These are phyloP conservation scores for Fusarium sp. DNA, from an alignment of 2,329 filamentous ascomycete species.

Conservation along the genomic window DNA sequence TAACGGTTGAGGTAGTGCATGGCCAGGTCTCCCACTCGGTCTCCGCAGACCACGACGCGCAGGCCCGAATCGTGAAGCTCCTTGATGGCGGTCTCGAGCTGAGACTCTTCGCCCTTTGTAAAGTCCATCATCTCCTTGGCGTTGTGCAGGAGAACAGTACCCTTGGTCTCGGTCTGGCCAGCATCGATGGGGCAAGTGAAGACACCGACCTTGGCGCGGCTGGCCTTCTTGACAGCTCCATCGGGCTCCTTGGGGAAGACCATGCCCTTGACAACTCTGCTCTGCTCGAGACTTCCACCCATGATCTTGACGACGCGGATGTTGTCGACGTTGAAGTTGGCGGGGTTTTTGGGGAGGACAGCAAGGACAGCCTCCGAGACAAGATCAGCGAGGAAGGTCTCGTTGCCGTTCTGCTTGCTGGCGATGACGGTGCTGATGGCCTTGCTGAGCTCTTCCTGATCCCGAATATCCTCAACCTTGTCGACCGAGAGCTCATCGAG, in stretches of 20 bases:
- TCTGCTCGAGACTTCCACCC: slow-evolving; percentile 95
- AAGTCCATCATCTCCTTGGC: slow-evolving; percentile 99
- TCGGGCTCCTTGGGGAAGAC: slow-evolving; percentile 97
- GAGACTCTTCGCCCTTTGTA: slow-evolving; percentile 94
- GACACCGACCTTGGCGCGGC: slow-evolving; percentile 94
- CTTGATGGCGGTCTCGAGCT: slow-evolving; percentile 92
- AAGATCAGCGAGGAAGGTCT: slow-evolving; percentile 86
- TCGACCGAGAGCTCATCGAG: slow-evolving; percentile 93
- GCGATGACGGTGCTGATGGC: slow-evolving; percentile 95
- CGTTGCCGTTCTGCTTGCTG: slow-evolving; percentile 95
- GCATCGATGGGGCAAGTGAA: slow-evolving; percentile 96
- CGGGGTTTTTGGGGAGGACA: slow-evolving; percentile 93
- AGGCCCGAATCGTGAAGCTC: slow-evolving; percentile 95
- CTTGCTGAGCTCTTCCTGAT: slow-evolving; percentile 88
- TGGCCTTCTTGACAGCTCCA: slow-evolving; percentile 88
- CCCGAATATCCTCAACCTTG: slow-evolving; percentile 85
- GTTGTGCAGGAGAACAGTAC: slow-evolving; percentile 95
- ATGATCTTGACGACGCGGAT: slow-evolving; percentile 99
- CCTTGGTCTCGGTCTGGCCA: slow-evolving; percentile 98
- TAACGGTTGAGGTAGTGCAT: slow-evolving; percentile 98
- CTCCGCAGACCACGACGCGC: slow-evolving; percentile 90
- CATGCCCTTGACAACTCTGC: slow-evolving; percentile 96
- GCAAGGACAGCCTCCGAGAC: slow-evolving; percentile 88
- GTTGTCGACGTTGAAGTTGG: slow-evolving; percentile 99
- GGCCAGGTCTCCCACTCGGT: slow-evolving; percentile 94